Base-by-base conservation (phyloP, 192 early-diverging fungal species). In the Ambispora gerdemannii region DNA sequence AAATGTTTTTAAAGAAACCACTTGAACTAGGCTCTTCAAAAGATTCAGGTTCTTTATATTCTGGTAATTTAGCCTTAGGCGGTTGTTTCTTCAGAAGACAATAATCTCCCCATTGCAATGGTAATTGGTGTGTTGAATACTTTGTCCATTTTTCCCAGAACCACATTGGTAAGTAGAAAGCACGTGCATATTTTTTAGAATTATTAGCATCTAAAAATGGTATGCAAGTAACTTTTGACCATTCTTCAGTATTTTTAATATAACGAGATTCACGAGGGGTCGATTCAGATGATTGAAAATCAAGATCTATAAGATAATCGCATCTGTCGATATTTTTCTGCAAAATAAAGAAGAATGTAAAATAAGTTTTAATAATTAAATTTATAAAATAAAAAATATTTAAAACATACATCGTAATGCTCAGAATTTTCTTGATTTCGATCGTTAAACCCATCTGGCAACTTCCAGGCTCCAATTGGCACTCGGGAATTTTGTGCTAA, bases 251-350 rank as follows among this genome's bases (percentile, higher is more conserved):
- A 51, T 83, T 75, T 1, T 71, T 34, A 3, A 79, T 74, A 67
- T 87, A 87, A 4, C 74, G 43, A 30, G 78, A 80, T 68, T 89
- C 82, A 52, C 36, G 27, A 17, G 64, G 59, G 27, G 15, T 53
- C 32, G 53, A 73, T 43, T 28, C 31, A 50, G 64, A 50, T 38
- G 43, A 25, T 36, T 72, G 81, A 63, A 75, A 77, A 71, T 80
- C 76, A 36, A 74, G 72, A 75, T 91, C 91, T 2, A 92, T 77
- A 43, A 93, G 24, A 73, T 87, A 92, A 72, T 88, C 85, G 68
- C 91, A 93, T 47, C 74, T 15, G 1, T 55, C 50, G 2, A 77
- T 22, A 17, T 72, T 38, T 30, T 86, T 75, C 86, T 89, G 74
- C 36, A 36, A 15, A 49, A 35, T 74, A 36, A 31, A 65, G 31